phyloP scores from a whole-genome alignment of 1,139 yeast species.

The Blastobotrys capitulatus region DNA sequence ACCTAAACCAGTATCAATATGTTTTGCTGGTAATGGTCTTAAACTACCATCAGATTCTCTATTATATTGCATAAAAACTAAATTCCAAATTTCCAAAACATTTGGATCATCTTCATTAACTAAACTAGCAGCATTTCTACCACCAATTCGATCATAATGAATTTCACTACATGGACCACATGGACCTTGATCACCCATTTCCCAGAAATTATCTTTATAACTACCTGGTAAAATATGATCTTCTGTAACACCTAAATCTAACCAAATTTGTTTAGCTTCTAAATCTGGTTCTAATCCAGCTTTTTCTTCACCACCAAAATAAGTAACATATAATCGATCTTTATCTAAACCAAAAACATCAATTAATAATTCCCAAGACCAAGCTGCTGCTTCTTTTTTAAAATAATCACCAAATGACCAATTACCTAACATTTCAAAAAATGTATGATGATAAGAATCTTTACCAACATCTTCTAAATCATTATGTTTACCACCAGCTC shows the following conservation, averaged over 20 bases:
- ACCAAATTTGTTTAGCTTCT: conserved; percentile 89
- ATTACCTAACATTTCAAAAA: conserved; percentile 98
- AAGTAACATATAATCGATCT: conserved; percentile 85
- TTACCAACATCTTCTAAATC: conserved; percentile 98
- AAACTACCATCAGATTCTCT: conserved; percentile 86
- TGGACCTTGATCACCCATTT: conserved; percentile 99
- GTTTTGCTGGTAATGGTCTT: conserved; percentile 83
- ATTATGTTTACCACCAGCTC: conserved; percentile 99
- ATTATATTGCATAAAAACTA: conserved; percentile 93
- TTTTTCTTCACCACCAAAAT: conserved; percentile 85
- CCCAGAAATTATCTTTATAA: conserved; percentile 95
- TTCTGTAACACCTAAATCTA: conserved; percentile 78
- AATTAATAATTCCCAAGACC: conserved; percentile 89
- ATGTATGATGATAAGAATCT: conserved; percentile 96
- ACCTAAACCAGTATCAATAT: conserved; percentile 98
- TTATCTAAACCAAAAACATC: conserved; percentile 70
- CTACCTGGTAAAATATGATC: conserved; percentile 91
- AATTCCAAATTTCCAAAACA: conserved; percentile 96
- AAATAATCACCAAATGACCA: conserved; percentile 99
- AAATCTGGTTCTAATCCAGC: conserved; percentile 88
- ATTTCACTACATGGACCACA: conserved; percentile 99
- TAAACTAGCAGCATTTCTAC: conserved; percentile 83
- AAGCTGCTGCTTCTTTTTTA: conserved; percentile 84
- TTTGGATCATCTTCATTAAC: conserved; percentile 97
- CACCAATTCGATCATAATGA: conserved; percentile 97